A percentile compares a stretch with the other conserved stretches of the same genome.
Conservation (phyloP, 2,329 filamentous ascomycete species). For the Paecilomyces formosus region DNA sequence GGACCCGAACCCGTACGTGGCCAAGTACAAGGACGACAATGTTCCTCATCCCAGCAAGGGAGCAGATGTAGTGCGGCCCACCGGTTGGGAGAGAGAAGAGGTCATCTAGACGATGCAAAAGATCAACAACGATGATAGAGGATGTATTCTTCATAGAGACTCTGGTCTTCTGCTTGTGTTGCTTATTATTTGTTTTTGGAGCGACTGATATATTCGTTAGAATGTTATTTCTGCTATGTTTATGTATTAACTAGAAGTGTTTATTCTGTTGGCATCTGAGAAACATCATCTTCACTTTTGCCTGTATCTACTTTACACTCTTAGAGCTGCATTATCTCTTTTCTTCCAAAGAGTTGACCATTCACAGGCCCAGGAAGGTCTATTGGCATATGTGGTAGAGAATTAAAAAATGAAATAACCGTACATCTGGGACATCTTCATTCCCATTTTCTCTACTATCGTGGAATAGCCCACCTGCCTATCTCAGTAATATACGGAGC, state of each 20-base stretch:
- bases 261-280: background rate
- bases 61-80: slow-evolving; percentile 55
- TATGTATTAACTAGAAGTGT: background rate
- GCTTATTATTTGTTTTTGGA: background rate
- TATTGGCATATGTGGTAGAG: background rate
- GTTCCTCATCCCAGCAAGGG: slow-evolving; percentile 64
- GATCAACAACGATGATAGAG: background rate
- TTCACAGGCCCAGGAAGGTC: too few species aligned
- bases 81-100: slow-evolving; percentile 78
- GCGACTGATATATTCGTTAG: background rate
- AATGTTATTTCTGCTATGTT: background rate
- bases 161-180: background rate
- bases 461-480: background rate
- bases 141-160: background rate
- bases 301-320: background rate
- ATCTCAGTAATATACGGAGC: background rate
- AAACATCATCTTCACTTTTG: background rate
- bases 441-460: too few species aligned
- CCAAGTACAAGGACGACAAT: slow-evolving; percentile 64
- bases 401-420: background rate
- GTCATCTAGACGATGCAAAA: slow-evolving; percentile 48
- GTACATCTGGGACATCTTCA: background rate
- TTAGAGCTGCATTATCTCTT: too few species aligned
- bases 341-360: background rate
- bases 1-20: slow-evolving; percentile 90